Conservation (phyloP, 306 rosid genomes). For the Senna tora region DNA sequence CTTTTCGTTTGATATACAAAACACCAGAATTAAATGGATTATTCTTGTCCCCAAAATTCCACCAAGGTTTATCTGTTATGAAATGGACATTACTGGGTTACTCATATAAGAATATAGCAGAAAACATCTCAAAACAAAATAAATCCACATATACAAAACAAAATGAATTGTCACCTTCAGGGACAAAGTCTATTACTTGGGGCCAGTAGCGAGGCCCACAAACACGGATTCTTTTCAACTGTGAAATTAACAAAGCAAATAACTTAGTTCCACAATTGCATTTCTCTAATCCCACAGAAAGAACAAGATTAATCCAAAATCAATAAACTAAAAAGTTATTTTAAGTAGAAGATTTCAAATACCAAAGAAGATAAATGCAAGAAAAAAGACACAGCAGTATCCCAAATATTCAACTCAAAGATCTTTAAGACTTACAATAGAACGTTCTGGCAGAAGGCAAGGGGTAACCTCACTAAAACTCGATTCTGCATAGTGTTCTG, state of each 20-base stretch:
- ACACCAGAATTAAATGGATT: conserved; percentile 88
- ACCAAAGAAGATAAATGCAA: neutral
- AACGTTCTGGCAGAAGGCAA: conserved; percentile 94
- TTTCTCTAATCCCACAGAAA: conserved; percentile 32
- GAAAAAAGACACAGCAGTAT: conserved; percentile 31
- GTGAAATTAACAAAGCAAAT: conserved; percentile 52
- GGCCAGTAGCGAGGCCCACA: conserved; percentile 99
- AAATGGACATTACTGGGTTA: conserved; percentile 32
- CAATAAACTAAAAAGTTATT: conserved; percentile 23
- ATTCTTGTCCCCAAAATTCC: conserved; percentile 82
- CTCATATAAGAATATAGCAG: conserved; percentile 24
- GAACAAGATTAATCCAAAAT: conserved; percentile 21
- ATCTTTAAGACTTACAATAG: conserved; percentile 64
- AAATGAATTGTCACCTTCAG: conserved; percentile 67
- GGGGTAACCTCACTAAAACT: conserved; percentile 95
- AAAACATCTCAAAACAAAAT: conserved; percentile 24
- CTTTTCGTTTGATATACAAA: conserved; percentile 90
- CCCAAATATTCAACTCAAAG: conserved; percentile 28
- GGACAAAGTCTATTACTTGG: conserved; percentile 74
- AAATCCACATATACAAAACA: conserved; percentile 32
- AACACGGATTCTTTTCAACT: conserved; percentile 83
- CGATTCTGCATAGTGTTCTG: conserved; percentile 91
- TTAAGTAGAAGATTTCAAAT: conserved; percentile 14
- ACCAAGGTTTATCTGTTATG: conserved; percentile 88
- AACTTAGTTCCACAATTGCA: conserved; percentile 33